Conservation (phyloP, 116 monocot genomes). For the Iris pallida region DNA sequence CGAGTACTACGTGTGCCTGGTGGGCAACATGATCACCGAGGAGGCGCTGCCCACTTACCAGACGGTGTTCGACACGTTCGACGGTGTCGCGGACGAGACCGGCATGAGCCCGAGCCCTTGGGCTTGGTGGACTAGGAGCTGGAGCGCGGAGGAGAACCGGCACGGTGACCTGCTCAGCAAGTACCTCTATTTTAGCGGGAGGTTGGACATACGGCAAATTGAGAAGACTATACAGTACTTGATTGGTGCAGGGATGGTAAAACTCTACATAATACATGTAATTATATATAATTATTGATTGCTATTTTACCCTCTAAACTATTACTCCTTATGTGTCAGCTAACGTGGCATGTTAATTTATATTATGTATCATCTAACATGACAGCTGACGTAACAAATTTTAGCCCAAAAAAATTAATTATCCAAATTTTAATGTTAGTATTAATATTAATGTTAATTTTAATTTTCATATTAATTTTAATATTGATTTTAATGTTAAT, state of each 20-base stretch:
- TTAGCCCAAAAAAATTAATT: too few species aligned
- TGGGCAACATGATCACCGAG: conserved; percentile 25
- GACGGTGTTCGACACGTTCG: conserved; percentile 2
- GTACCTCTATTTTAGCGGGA: conserved; percentile 17
- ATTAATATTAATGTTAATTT: too few species aligned
- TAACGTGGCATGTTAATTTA: too few species aligned
- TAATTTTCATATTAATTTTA: too few species aligned
- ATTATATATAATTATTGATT: too few species aligned
- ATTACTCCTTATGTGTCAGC: too few species aligned
- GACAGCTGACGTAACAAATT: too few species aligned
- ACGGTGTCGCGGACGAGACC: conserved; percentile 2
- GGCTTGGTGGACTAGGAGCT: conserved; percentile 23
- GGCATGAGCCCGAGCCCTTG: conserved; percentile 11
- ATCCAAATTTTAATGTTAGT: too few species aligned
- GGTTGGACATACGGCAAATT: conserved; percentile 18
- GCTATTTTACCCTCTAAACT: too few species aligned
- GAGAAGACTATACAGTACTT: conserved; percentile 28
- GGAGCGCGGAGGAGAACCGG: conserved; percentile 23
- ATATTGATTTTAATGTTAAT: too few species aligned
- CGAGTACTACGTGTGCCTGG: conserved; percentile 15
- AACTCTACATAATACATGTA: too few species aligned
- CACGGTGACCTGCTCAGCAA: conserved; percentile 25
- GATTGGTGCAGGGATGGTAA: conserved; percentile 26
- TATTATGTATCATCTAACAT: too few species aligned
- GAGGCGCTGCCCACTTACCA: conserved; percentile 26